phyloP scores from a whole-genome alignment of 2,329 filamentous ascomycete species.

The Botryotinia narcissicola region DNA sequence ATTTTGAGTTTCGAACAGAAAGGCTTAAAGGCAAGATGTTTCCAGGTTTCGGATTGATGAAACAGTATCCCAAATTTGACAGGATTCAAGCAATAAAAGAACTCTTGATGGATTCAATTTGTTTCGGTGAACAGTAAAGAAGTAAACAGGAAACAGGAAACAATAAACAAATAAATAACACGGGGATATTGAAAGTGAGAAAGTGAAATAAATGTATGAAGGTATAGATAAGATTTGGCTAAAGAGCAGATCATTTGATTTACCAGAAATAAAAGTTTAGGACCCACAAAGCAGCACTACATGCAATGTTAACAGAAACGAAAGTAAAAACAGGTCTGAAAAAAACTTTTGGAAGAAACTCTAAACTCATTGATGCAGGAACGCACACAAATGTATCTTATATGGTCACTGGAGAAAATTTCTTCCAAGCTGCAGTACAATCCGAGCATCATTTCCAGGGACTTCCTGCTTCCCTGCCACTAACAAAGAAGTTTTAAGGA shows the following conservation, averaged over 20 bases:
- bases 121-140: background rate
- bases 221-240: background rate
- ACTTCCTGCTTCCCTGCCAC: background rate
- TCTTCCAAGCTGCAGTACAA: background rate
- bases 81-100: background rate
- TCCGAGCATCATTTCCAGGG: background rate
- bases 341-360: background rate
- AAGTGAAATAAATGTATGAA: background rate
- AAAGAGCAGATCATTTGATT: background rate
- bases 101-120: background rate
- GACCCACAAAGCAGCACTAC: background rate
- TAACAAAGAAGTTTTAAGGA: background rate
- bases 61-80: background rate
- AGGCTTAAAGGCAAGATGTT: background rate
- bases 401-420: background rate
- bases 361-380: background rate
- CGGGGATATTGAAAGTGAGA: background rate
- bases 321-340: background rate
- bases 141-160: background rate
- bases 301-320: background rate
- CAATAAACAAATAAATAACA: background rate
- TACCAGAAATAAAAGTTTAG: conserved; percentile 6
- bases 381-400: background rate
- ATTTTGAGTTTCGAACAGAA: conserved; percentile 6
- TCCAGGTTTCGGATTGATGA: background rate